phyloP scores from a whole-genome alignment of 345 rosid genomes.

The Acer negundo region DNA sequence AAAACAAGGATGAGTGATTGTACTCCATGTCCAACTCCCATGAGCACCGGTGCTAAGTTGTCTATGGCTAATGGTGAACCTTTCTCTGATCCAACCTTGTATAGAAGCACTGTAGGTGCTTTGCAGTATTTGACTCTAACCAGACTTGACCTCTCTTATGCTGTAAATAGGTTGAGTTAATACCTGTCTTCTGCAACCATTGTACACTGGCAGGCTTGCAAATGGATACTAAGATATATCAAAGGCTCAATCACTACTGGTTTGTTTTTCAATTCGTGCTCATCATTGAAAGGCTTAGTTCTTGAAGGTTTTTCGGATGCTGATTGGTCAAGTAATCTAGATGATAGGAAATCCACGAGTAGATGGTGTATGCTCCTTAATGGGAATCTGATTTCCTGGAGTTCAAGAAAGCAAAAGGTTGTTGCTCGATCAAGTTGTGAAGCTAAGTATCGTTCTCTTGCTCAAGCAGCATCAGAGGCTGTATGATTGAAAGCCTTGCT shows the following conservation, averaged over 20 bases:
- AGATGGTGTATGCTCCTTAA: not conserved
- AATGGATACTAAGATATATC: not conserved
- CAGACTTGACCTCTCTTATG: not conserved
- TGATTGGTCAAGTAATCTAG: not conserved
- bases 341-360: not conserved
- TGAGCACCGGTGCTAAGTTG: not conserved
- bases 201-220: not conserved
- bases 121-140: not conserved
- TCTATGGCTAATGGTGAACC: too few relatives aligned
- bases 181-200: not conserved
- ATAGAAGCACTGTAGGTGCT: not conserved
- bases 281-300: too few relatives aligned
- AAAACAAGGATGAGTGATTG: not conserved
- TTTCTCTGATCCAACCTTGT: not conserved
- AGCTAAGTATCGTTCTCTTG: not conserved
- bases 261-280: not conserved
- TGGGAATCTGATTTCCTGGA: not conserved
- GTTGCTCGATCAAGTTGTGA: not conserved
- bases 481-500: not conserved
- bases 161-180: not conserved
- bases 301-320: not conserved
- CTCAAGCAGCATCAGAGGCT: not conserved
- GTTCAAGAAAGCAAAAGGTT: not conserved
- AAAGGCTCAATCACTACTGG: fast-evolving
- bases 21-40: not conserved